phyloP scores from a whole-genome alignment of 805 yeast genomes.

The Ogataea thermomethanolica region DNA sequence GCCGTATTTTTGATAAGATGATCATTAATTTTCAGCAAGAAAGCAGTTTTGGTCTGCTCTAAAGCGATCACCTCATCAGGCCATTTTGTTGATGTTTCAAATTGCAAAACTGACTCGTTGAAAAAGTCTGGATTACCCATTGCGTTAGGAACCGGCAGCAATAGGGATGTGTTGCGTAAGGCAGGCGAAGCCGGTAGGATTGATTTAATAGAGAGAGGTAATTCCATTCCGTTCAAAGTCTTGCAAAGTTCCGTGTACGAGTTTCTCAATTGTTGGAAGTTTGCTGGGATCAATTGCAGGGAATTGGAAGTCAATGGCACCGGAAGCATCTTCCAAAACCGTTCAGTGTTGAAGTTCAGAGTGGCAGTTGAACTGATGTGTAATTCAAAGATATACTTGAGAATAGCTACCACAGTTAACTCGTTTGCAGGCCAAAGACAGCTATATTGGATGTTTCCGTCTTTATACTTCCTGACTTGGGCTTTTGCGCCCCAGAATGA shows the following conservation, averaged over 20 bases:
- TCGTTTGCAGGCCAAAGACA: slow-evolving; percentile 75
- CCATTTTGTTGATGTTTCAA: slow-evolving; percentile 91
- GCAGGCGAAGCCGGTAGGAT: slow-evolving; percentile 72
- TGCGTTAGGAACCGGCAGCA: slow-evolving; percentile 82
- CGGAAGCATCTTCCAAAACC: slow-evolving; percentile 53
- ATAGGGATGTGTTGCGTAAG: slow-evolving; percentile 69
- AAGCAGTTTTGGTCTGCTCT: slow-evolving; percentile 89
- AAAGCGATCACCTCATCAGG: slow-evolving; percentile 85
- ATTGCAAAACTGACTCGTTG: slow-evolving; percentile 77
- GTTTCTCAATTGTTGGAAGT: slow-evolving; percentile 41
- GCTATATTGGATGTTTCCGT: slow-evolving; percentile 86
- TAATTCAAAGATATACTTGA: slow-evolving; percentile 56
- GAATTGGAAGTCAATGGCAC: slow-evolving; percentile 51
- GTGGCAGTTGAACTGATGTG: slow-evolving; percentile 50
- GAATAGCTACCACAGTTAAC: slow-evolving; percentile 63
- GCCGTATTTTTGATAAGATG: slow-evolving; percentile 45
- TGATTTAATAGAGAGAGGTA: slow-evolving; percentile 72
- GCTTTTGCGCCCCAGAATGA: slow-evolving; percentile 87
- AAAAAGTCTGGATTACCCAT: slow-evolving; percentile 71
- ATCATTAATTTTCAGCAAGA: slow-evolving; percentile 62
- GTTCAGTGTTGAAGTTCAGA: slow-evolving; percentile 37
- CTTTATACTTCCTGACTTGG: slow-evolving; percentile 86
- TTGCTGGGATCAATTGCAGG: slow-evolving; percentile 43
- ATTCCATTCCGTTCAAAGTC: slow-evolving; percentile 43
- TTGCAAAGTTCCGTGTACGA: slow-evolving; percentile 53